Conservation (phyloP, 495 filamentous ascomycete genomes). For the Tuber borchii region DNA sequence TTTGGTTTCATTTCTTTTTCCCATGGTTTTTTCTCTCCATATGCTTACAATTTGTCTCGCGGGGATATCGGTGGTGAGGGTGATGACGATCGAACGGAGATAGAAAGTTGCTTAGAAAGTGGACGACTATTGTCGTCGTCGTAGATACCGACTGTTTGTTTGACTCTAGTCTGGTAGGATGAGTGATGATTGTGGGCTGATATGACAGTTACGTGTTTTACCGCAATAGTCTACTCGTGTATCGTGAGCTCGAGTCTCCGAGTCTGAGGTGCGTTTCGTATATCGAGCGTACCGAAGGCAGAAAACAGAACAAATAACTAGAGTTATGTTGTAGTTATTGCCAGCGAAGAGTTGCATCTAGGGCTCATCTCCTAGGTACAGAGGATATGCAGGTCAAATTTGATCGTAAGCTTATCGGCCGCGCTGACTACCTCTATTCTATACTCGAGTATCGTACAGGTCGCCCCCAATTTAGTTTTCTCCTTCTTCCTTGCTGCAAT, state of each 20-base stretch:
- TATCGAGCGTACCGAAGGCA: background rate
- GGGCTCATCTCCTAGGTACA: background rate
- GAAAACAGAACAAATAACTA: background rate
- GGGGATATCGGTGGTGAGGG: background rate
- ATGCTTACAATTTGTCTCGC: background rate
- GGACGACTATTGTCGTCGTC: background rate
- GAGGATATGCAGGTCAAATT: too few relatives aligned
- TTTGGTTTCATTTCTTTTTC: background rate
- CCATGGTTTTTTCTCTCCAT: background rate
- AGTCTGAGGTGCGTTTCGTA: too few relatives aligned
- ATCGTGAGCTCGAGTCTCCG: too few relatives aligned
- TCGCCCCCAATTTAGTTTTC: background rate
- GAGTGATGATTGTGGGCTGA: background rate
- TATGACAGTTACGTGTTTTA: background rate
- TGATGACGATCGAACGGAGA: background rate
- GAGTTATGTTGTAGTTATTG: background rate
- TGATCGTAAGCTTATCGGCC: background rate
- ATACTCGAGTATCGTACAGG: background rate
- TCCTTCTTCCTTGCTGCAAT: background rate
- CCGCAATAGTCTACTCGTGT: too few relatives aligned
- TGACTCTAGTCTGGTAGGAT: background rate
- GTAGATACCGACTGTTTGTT: background rate
- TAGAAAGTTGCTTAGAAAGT: background rate
- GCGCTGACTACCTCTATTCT: background rate
- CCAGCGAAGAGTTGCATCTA: background rate